Conservation (phyloP, 2,329 filamentous ascomycete genomes). For the Colletotrichum theobromicola region DNA sequence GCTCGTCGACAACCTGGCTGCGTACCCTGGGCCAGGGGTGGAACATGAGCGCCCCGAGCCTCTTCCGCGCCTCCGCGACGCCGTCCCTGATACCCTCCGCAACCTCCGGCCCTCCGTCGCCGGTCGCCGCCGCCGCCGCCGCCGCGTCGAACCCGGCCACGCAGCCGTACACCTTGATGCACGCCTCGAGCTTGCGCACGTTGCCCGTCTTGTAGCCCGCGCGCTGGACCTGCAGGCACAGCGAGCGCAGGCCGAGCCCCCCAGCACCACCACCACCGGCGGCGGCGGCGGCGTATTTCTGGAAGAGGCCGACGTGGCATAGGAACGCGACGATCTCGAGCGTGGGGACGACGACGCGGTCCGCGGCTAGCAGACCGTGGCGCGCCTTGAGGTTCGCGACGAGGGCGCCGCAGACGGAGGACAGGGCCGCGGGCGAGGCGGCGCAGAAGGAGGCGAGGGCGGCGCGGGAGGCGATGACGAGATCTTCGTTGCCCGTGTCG, state of each 20-base stretch:
- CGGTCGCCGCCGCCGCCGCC: no score
- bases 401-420: conserved; percentile 56
- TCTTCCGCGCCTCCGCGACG: conserved; percentile 63
- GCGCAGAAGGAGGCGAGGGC: conserved; percentile 65
- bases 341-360: conserved; percentile 76
- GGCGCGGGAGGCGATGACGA: conserved; percentile 71
- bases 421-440: conserved; percentile 40
- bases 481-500: conserved; percentile 77
- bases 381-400: conserved; percentile 57
- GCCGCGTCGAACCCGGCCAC: conserved; percentile 52
- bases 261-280: no score
- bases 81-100: conserved; percentile 42
- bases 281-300: conserved; percentile 38
- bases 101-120: conserved; percentile 23
- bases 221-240: conserved; percentile 77
- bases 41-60: conserved; percentile 73
- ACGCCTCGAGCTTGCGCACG: conserved; percentile 81
- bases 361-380: conserved; percentile 55
- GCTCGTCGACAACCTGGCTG: conserved; percentile 62
- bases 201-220: conserved; percentile 84
- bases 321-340: conserved; percentile 82
- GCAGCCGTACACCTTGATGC: conserved; percentile 78
- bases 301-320: conserved; percentile 65
- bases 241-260: conserved; percentile 50
- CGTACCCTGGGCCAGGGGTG: conserved; percentile 84